Evolutionary conservation across 139 green algal species (phyloP).

Genomic region (Ettlia oleoabundans): DNA sequence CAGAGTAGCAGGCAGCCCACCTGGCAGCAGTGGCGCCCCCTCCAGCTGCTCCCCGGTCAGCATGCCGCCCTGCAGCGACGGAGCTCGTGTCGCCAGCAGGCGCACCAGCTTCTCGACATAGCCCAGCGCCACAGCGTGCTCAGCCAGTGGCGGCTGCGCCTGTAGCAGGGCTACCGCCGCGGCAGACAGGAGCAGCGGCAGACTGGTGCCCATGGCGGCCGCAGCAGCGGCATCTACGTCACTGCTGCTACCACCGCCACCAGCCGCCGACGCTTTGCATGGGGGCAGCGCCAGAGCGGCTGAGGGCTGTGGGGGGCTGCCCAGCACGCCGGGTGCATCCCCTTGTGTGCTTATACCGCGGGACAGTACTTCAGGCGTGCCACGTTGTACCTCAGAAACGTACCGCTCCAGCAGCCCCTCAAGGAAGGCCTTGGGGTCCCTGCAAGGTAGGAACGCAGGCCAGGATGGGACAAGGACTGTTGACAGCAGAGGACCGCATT

Average conservation of each 20-base stretch:
- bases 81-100: constrained; percentile 44
- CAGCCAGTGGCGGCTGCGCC: constrained; percentile 64
- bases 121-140: constrained; percentile 73
- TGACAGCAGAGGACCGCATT: too few species aligned
- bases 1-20: not conserved
- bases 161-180: constrained; percentile 73
- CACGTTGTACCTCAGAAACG: constrained; percentile 21
- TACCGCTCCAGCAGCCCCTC: constrained; percentile 79
- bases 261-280: not conserved
- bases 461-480: too few species aligned
- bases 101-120: constrained; percentile 67
- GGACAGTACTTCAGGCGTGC: not conserved
- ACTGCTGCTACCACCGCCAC: not conserved
- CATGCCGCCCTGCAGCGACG: constrained; percentile 1
- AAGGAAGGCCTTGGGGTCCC: constrained; percentile 60
- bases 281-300: not conserved
- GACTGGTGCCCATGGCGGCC: not conserved
- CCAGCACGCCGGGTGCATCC: too few species aligned
- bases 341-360: not conserved
- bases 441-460: not conserved
- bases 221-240: not conserved
- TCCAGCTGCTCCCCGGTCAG: not conserved
- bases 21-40: constrained; percentile 17
- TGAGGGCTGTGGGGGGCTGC: constrained; percentile 20
- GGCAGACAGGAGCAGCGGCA: constrained; percentile 70